These are phyloP conservation scores for Hypericum androsaemum DNA, from an alignment of 345 rosid genomes.

Conservation along the genomic window DNA sequence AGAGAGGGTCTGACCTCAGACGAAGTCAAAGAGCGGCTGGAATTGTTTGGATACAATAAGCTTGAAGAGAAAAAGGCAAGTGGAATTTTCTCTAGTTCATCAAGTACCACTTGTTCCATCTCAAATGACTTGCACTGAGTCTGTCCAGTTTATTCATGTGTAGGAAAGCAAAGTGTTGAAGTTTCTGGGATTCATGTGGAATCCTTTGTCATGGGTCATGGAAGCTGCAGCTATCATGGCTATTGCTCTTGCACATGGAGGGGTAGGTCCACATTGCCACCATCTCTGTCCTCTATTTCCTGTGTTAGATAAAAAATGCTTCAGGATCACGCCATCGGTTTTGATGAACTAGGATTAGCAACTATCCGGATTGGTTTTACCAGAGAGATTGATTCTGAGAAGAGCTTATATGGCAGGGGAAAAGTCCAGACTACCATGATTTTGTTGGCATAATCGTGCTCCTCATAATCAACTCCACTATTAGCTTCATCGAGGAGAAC, in stretches of 20 bases:
- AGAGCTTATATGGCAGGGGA: constrained; percentile 30
- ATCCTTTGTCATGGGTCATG: constrained; percentile 70
- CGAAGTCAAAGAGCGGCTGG: constrained; percentile 33
- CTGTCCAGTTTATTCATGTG: constrained; percentile 5
- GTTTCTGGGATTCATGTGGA: constrained; percentile 60
- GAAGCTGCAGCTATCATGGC: constrained; percentile 72
- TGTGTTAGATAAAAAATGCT: neutral
- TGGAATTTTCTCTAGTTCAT: neutral
- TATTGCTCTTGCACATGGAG: constrained; percentile 58
- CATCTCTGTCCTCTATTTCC: neutral
- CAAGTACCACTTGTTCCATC: neutral
- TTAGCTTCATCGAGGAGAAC: constrained; percentile 61
- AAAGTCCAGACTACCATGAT: constrained; percentile 48
- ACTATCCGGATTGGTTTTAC: neutral
- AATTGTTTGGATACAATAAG: constrained; percentile 47
- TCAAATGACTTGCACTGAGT: neutral
- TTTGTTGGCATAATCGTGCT: constrained; percentile 37
- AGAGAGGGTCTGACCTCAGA: constrained; percentile 32
- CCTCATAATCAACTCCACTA: constrained; percentile 48
- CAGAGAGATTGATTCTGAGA: neutral
- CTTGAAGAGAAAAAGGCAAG: constrained; percentile 47
- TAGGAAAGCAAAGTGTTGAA: constrained; percentile 52
- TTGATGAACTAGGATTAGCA: too few relatives aligned
- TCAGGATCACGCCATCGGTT: neutral
- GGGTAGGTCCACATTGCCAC: constrained; percentile 21